Evolutionary conservation across 1,284 basidiomycete genomes (phyloP).

Genomic region (Cutaneotrichosporon cavernicola): DNA sequence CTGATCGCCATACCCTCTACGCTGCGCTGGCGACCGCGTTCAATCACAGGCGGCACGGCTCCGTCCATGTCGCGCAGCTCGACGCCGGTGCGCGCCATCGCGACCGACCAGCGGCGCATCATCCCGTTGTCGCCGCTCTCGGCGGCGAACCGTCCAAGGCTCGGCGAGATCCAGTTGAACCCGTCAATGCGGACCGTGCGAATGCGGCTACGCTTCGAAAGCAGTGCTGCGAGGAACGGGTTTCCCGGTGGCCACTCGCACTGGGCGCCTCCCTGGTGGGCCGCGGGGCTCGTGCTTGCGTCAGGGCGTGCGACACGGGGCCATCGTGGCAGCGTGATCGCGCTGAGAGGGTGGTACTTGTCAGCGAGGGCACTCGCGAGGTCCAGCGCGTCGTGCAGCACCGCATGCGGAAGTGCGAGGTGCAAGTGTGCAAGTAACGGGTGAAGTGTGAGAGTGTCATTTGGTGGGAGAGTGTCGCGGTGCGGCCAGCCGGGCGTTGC

Average conservation of each 20-base stretch:
- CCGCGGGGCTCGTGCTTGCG: conserved; percentile 11
- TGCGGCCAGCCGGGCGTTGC: conserved; percentile 65
- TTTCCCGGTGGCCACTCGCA: conserved; percentile 17
- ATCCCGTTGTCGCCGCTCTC: conserved; percentile 42
- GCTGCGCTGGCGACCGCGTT: conserved; percentile 12
- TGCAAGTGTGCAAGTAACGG: conserved; percentile 47
- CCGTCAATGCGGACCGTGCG: conserved; percentile 39
- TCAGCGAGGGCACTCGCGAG: conserved; percentile 12
- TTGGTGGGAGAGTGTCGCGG: conserved; percentile 64
- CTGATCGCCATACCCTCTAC: not conserved
- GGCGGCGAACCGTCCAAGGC: conserved; percentile 39
- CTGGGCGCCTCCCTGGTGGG: not conserved
- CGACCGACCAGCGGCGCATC: conserved; percentile 40
- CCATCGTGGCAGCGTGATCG: conserved; percentile 64
- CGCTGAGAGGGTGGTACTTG: conserved; percentile 58
- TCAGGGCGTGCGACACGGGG: conserved; percentile 17
- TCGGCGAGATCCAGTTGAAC: conserved; percentile 44
- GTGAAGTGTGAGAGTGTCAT: conserved; percentile 31
- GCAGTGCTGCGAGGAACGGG: conserved; percentile 26
- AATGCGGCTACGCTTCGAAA: conserved; percentile 11
- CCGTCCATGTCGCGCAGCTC: conserved; percentile 47
- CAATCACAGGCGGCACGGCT: conserved; percentile 23
- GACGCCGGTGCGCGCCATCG: conserved; percentile 29
- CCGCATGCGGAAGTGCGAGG: conserved; percentile 39
- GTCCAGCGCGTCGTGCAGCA: conserved; percentile 28